Base-by-base conservation (phyloP, 176 grass and related monocot species). In the Thalia dealbata region DNA sequence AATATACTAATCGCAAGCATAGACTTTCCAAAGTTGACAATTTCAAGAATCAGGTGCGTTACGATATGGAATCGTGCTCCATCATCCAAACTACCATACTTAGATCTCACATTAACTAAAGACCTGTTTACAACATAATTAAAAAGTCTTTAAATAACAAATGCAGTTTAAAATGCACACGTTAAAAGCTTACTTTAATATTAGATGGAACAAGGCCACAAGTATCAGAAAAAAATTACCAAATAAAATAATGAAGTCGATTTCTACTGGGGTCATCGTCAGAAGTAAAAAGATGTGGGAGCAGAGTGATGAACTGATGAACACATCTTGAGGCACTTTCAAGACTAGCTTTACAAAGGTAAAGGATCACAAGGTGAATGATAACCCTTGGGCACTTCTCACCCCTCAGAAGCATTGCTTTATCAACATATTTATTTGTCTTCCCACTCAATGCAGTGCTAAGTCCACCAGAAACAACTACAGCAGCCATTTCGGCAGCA, bases 401-500 rank as follows among this genome's bases (percentile, higher is more conserved):
- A 64, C 82, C 93, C 84, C 93, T 80, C 73, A 97, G 70, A 70
- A 96, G 75, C 87, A 92, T 97, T 79, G 89, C 93, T 90, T 92
- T 97, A 51, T 97, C 93, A n/a, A 86, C 29, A 72, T 82, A 66
- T 83, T 86, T 97, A 56, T 84, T 92, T 16, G 79, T 61, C 56
- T 90, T 97, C 68, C 85, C 89, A 78, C 88, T 82, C 64, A 96
- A 87, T 48, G 89, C 78, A 21, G 77, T 87, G 70, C 84, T 77
- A 67, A 96, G 89, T 62, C 92, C 92, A 82, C 92, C 92, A 58
- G 92, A 84, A 70, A 96, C 89, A 84, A 96, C 92, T 71, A 90
- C 92, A 78, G 92, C 89, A 82, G 93, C 93, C 89, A 92, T 91
- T 87, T 97, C 93, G 52, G 93, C 87, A 81, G 93, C 93, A 23